Evolutionary conservation across 106 monocot species (phyloP).

Genomic region (Cymbidium sinense): DNA sequence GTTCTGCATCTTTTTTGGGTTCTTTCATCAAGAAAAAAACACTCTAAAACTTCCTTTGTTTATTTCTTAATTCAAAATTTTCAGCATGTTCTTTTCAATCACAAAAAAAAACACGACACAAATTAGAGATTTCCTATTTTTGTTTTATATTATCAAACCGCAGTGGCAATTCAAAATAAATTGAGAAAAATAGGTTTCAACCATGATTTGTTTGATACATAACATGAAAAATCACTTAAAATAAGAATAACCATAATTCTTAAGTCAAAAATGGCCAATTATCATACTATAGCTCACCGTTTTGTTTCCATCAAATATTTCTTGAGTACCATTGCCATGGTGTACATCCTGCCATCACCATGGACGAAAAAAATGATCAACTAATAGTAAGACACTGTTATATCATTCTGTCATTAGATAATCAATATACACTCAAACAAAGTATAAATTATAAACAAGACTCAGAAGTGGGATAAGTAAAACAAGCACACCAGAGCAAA

Average conservation of each 20-base stretch:
- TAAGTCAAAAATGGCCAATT: background rate
- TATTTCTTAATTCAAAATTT: background rate
- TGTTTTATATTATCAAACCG: background rate
- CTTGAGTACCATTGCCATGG: constrained; percentile 99
- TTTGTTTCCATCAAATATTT: constrained; percentile 87
- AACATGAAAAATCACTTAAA: background rate
- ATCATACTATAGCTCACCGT: constrained; percentile 46
- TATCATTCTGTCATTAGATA: background rate
- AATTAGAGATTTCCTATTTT: background rate
- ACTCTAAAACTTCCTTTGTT: background rate
- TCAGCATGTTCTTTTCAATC: background rate
- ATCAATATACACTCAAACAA: background rate
- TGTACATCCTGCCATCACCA: constrained; percentile 82
- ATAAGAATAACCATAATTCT: background rate
- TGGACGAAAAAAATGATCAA: background rate
- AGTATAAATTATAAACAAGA: background rate
- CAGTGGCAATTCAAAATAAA: background rate
- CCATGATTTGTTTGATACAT: background rate
- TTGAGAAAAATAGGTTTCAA: background rate
- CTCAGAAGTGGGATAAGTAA: background rate
- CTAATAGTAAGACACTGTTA: background rate
- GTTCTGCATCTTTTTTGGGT: background rate
- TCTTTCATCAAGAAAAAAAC: background rate
- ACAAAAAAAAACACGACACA: background rate
- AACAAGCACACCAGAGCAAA: background rate